Evolutionary conservation across 768 basidiomycete species (phyloP).

Genomic region (Flagelloscypha sp.): DNA sequence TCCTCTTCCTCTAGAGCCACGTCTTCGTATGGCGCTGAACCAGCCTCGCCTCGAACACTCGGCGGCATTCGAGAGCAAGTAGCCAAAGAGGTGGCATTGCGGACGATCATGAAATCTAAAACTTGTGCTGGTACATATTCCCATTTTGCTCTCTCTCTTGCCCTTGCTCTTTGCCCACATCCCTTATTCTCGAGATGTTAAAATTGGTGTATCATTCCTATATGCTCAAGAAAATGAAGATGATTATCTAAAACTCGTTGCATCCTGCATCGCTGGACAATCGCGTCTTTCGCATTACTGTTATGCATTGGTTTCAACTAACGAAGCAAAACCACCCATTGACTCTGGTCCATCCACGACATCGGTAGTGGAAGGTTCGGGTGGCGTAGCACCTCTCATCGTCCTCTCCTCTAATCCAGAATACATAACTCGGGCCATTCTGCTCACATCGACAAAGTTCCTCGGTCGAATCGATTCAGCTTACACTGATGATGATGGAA

Average conservation of each 20-base stretch:
- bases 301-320: conserved; percentile 47
- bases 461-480: conserved; percentile 46
- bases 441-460: conserved; percentile 62
- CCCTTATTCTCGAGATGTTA: conserved; percentile 26
- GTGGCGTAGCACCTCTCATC: conserved; percentile 34
- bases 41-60: conserved; percentile 46
- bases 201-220: conserved; percentile 52
- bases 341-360: too few species aligned
- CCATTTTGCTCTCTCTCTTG: background rate
- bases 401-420: conserved; percentile 48
- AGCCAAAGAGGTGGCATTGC: conserved; percentile 46
- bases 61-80: conserved; percentile 55
- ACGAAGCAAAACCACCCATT: conserved; percentile 24
- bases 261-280: conserved; percentile 34
- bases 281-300: conserved; percentile 37
- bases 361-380: too few species aligned
- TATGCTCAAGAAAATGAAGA: conserved; percentile 51
- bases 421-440: conserved; percentile 57
- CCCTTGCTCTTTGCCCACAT: background rate
- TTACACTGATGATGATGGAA: conserved; percentile 22
- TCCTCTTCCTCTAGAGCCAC: too few species aligned
- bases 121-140: conserved; percentile 33
- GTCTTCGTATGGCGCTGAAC: too few species aligned
- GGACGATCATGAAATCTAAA: conserved; percentile 42
- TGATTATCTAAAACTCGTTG: conserved; percentile 48